Conservation (phyloP, 176 grass and related monocot genomes). For the Melocanna baccifera region DNA sequence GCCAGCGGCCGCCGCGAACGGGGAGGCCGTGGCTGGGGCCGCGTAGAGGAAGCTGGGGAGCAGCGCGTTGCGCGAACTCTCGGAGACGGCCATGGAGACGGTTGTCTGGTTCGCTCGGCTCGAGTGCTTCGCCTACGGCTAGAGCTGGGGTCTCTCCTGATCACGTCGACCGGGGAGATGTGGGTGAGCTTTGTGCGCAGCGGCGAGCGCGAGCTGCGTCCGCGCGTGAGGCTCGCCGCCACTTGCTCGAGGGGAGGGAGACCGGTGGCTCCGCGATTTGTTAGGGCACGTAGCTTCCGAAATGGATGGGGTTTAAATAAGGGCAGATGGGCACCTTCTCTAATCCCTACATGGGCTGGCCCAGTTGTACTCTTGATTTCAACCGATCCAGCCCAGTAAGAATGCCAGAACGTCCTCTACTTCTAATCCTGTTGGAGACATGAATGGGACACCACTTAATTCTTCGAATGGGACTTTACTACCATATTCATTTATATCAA, state of each 20-base stretch:
- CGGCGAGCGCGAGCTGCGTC: background rate
- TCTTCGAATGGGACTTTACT: no score
- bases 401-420: no score
- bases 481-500: no score
- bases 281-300: conserved; percentile 16
- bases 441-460: no score
- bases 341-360: background rate
- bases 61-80: conserved; percentile 41
- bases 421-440: no score
- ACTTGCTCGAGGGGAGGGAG: conserved; percentile 9
- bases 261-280: conserved; percentile 38
- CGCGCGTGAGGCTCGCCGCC: conserved; percentile 39
- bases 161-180: background rate
- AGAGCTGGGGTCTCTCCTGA: background rate
- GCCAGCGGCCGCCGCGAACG: background rate
- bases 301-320: no score
- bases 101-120: background rate
- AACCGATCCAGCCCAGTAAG: background rate
- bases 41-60: conserved; percentile 57
- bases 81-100: conserved; percentile 42
- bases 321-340: background rate
- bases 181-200: conserved; percentile 2
- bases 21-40: background rate
- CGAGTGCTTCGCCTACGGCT: background rate
- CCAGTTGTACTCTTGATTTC: background rate